phyloP scores from a whole-genome alignment of 306 rosid genomes.

The Senna siamea region DNA sequence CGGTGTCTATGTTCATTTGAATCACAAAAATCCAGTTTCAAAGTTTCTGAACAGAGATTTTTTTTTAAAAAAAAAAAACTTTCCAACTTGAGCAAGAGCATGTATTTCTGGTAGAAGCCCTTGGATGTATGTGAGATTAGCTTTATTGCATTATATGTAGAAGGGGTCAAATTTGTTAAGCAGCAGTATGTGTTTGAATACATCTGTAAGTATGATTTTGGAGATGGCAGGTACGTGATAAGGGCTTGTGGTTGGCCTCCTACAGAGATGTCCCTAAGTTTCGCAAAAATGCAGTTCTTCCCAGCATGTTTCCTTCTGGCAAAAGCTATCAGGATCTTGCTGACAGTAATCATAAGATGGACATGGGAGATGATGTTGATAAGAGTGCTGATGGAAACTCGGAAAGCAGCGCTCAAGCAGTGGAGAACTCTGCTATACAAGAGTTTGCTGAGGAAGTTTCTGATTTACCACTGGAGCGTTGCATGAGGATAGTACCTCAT shows the following conservation, averaged over 20 bases:
- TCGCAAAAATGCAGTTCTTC: constrained; percentile 58
- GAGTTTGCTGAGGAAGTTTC: constrained; percentile 62
- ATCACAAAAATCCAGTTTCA: constrained; percentile 17
- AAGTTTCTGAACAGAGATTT: constrained; percentile 9
- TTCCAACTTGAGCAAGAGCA: neutral
- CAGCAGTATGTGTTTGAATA: constrained; percentile 26
- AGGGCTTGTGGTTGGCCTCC: constrained; percentile 70
- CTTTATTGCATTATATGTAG: constrained; percentile 7
- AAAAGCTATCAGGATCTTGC: constrained; percentile 45
- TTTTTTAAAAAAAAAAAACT: neutral
- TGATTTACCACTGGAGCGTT: constrained; percentile 74
- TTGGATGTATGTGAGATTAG: constrained; percentile 23
- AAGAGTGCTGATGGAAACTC: constrained; percentile 43
- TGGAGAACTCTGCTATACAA: constrained; percentile 42
- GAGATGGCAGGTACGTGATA: constrained; percentile 70
- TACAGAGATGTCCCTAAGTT: constrained; percentile 62
- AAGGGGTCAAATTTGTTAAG: constrained; percentile 16
- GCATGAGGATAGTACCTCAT: constrained; percentile 92
- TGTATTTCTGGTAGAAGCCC: constrained; percentile 6
- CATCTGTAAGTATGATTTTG: constrained; percentile 20
- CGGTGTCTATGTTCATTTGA: constrained; percentile 5
- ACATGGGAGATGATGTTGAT: constrained; percentile 43
- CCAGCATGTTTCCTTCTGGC: constrained; percentile 92
- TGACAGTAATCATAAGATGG: constrained; percentile 36
- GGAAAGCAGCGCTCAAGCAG: constrained; percentile 44